Evolutionary conservation across 257 asterid species (phyloP).

Genomic region (Lavandula angustifolia): DNA sequence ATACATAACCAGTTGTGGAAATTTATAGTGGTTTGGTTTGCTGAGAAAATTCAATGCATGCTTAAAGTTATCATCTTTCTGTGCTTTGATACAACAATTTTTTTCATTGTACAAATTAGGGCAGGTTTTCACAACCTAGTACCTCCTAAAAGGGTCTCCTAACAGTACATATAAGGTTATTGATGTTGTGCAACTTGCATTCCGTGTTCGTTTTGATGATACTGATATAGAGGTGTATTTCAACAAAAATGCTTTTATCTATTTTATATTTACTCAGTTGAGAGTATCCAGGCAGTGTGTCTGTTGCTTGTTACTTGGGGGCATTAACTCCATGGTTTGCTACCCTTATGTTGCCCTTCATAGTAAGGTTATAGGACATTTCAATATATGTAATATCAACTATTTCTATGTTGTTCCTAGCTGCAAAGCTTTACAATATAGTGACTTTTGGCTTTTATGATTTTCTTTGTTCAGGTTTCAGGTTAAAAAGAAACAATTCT

Average conservation of each 20-base stretch:
- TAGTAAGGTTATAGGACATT: not conserved
- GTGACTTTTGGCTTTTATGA: constrained; percentile 2
- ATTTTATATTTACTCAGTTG: constrained; percentile 13
- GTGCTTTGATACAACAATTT: constrained; percentile 6
- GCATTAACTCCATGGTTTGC: not conserved
- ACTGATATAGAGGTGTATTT: constrained; percentile 1
- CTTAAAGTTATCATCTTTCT: not conserved
- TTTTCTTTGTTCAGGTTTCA: constrained; percentile 74
- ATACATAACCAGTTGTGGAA: not conserved
- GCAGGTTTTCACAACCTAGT: constrained; percentile 2
- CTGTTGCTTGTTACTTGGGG: no score
- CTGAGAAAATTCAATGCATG: not conserved
- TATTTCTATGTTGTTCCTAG: constrained; percentile 17
- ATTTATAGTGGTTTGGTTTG: constrained; percentile 2
- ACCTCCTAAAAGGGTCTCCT: constrained; percentile 11
- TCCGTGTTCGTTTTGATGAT: not conserved
- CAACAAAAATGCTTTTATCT: not conserved
- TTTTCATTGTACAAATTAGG: not conserved
- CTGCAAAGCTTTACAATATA: constrained; percentile 27
- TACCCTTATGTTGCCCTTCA: constrained; percentile 16
- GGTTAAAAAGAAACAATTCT: constrained; percentile 98
- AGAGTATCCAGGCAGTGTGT: constrained; percentile 1
- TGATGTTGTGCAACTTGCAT: not conserved
- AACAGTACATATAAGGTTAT: constrained; percentile 14
- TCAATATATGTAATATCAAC: not conserved